Evolutionary conservation across 495 filamentous ascomycete species (phyloP).

Genomic region (Cercophora scortea): DNA sequence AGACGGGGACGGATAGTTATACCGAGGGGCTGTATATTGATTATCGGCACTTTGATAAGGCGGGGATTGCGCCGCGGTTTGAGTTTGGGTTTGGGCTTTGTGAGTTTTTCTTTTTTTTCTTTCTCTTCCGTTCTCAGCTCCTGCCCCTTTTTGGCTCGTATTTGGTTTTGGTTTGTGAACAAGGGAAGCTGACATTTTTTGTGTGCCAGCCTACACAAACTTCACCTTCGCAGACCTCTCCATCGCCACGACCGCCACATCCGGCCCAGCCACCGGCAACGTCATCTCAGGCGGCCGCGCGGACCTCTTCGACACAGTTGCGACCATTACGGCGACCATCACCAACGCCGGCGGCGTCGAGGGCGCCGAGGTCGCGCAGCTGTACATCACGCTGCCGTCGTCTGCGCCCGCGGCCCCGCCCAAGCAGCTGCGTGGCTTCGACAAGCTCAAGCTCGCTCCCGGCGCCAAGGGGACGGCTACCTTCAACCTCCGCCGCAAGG

Average conservation of each 20-base stretch:
- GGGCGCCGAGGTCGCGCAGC: slow-evolving; percentile 72
- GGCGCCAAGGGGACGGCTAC: slow-evolving; percentile 37
- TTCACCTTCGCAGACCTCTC: slow-evolving; percentile 44
- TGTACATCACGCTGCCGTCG: slow-evolving; percentile 39
- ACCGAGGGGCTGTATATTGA: slow-evolving; percentile 73
- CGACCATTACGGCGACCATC: slow-evolving; percentile 51
- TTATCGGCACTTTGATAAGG: slow-evolving; percentile 78
- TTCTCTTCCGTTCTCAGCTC: too few species aligned
- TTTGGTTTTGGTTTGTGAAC: background rate
- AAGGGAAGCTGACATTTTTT: slow-evolving; percentile 6
- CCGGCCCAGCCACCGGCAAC: slow-evolving; percentile 44
- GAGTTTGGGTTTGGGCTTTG: slow-evolving; percentile 55
- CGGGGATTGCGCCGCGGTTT: slow-evolving; percentile 48
- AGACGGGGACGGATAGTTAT: slow-evolving; percentile 58
- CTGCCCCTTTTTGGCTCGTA: background rate
- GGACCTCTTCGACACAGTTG: slow-evolving; percentile 54
- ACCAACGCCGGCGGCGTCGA: slow-evolving; percentile 59
- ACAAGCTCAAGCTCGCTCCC: slow-evolving; percentile 40
- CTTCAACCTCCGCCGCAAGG: slow-evolving; percentile 43
- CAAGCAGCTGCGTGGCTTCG: slow-evolving; percentile 51
- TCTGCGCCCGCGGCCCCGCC: slow-evolving; percentile 42
- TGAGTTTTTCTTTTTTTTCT: slow-evolving; percentile 31
- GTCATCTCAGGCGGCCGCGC: slow-evolving; percentile 59
- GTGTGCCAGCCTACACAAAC: slow-evolving; percentile 46
- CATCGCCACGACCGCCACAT: slow-evolving; percentile 35